These are phyloP conservation scores for Pythium brachiatum DNA, from an alignment of 352 stramenopile species.

Conservation along the genomic window DNA sequence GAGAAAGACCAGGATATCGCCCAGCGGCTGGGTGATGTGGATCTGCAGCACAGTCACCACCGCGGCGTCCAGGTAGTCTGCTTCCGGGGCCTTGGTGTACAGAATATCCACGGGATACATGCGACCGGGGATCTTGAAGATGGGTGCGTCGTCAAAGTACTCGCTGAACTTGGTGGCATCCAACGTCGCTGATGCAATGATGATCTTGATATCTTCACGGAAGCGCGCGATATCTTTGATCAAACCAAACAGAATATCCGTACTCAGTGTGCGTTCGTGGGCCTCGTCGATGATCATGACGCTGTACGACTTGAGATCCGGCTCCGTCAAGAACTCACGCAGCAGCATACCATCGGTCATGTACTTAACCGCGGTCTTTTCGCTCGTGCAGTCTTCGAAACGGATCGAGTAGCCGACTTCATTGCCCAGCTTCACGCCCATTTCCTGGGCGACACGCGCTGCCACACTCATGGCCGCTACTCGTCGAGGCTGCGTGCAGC, in stretches of 20 bases:
- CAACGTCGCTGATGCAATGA: constrained; percentile 96
- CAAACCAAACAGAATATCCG: constrained; percentile 98
- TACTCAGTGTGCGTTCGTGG: constrained; percentile 98
- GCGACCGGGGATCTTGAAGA: constrained; percentile 98
- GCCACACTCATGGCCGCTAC: constrained; percentile 99
- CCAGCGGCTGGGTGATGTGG: constrained; percentile 96
- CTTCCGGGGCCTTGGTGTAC: constrained; percentile 98
- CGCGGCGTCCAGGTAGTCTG: constrained; percentile 98
- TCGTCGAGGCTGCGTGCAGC: constrained; percentile 94
- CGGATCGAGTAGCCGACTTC: constrained; percentile 99
- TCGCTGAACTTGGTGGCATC: constrained; percentile 98
- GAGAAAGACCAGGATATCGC: constrained; percentile 99
- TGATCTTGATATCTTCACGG: constrained; percentile 96
- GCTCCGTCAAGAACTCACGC: constrained; percentile 98
- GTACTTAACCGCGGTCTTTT: constrained; percentile 98
- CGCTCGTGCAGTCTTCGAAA: constrained; percentile 99
- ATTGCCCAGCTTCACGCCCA: constrained; percentile 96
- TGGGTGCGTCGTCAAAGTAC: constrained; percentile 99
- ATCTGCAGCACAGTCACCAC: constrained; percentile 99
- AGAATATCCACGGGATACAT: constrained; percentile 97
- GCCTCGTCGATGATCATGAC: constrained; percentile 99
- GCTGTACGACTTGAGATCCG: constrained; percentile 95
- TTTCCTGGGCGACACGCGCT: constrained; percentile 97
- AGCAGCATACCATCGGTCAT: constrained; percentile 99
- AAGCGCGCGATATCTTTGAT: constrained; percentile 98